Evolutionary conservation across 129 eudicot species (phyloP).

Genomic region (Chrysanthemum lavandulifolium): DNA sequence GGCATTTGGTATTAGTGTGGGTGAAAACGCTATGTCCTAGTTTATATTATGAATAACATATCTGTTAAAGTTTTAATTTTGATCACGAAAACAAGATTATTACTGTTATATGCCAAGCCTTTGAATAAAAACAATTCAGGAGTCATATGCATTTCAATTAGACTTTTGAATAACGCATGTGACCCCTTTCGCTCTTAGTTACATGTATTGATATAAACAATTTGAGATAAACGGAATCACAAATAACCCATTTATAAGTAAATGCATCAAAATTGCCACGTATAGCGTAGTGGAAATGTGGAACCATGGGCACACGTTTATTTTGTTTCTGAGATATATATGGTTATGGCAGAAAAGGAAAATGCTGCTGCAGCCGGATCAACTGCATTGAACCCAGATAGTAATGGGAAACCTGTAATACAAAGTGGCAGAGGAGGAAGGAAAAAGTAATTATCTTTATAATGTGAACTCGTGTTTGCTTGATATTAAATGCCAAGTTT

Average conservation of each 20-base stretch:
- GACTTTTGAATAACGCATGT: neutral
- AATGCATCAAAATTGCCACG: neutral
- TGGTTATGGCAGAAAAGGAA: constrained; percentile 64
- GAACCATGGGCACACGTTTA: neutral
- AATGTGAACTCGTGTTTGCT: neutral
- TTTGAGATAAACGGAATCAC: neutral
- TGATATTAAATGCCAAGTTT: neutral
- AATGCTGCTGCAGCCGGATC: constrained; percentile 51
- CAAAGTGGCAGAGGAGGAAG: constrained; percentile 89
- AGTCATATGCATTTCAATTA: neutral
- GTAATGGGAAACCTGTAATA: constrained; percentile 60
- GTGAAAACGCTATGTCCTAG: too few species aligned
- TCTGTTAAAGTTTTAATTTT: neutral
- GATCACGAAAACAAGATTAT: neutral
- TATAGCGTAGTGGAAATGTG: neutral
- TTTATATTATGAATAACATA: neutral
- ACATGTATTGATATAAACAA: neutral
- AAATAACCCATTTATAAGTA: neutral
- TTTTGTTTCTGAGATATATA: neutral
- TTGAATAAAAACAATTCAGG: neutral
- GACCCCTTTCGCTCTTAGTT: neutral
- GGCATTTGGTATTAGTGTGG: neutral
- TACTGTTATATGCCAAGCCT: neutral
- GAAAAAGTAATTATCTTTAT: constrained; percentile 55
- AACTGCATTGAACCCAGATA: constrained; percentile 45